Percentiles rank a stretch among this genome's conserved stretches.
These are phyloP conservation scores for Trifolium repens DNA, from an alignment of 306 rosid genomes.

Conservation along the genomic window DNA sequence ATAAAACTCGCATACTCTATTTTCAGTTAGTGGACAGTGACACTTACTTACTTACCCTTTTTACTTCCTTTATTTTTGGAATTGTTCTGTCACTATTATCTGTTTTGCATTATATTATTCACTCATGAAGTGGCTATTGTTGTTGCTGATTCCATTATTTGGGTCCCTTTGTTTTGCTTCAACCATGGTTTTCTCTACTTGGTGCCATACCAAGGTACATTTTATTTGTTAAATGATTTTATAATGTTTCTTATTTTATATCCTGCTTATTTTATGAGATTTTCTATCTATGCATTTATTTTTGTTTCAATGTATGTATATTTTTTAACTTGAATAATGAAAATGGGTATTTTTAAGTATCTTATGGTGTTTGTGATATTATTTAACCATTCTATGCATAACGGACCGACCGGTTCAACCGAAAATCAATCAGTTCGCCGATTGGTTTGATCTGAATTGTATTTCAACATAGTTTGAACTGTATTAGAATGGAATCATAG, in stretches of 20 bases:
- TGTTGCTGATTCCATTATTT: neutral
- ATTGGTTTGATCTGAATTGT: neutral
- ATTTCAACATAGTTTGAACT: neutral
- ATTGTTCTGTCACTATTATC: neutral
- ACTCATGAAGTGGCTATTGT: conserved; percentile 42
- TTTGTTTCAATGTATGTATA: neutral
- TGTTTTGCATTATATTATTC: conserved; percentile 12
- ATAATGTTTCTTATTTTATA: neutral
- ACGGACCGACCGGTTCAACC: neutral
- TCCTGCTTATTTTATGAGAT: neutral
- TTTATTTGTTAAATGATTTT: conserved; percentile 25
- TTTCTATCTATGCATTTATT: neutral
- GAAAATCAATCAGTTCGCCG: neutral
- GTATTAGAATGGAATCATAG: too few species aligned
- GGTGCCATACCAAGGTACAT: conserved; percentile 64
- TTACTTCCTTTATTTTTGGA: conserved; percentile 12
- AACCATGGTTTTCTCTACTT: conserved; percentile 63
- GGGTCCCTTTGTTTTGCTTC: conserved; percentile 41
- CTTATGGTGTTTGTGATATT: neutral
- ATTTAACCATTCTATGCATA: neutral
- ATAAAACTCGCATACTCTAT: conserved; percentile 40
- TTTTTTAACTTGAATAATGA: conserved; percentile 18
- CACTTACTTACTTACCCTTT: neutral
- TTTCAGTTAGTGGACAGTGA: conserved; percentile 23
- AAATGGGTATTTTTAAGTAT: conserved; percentile 10